Evolutionary conservation across 2,329 filamentous ascomycete genomes (phyloP).

Genomic region (Talaromyces sp.): DNA sequence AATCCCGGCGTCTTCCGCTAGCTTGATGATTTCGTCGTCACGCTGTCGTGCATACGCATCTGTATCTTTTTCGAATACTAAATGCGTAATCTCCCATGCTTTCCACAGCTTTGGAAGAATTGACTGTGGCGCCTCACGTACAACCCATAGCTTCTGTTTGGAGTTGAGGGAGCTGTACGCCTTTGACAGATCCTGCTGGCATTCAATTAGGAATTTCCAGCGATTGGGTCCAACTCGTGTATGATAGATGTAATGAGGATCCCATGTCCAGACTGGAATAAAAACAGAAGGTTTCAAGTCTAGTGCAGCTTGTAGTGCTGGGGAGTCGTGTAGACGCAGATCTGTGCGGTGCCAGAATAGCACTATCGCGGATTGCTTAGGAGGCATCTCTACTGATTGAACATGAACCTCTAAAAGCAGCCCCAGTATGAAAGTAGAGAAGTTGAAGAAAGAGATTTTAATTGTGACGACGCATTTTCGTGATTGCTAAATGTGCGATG

Average conservation of each 20-base stretch:
- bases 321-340: constrained; percentile 72
- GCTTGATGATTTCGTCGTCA: constrained; percentile 56
- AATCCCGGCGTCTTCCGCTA: constrained; percentile 64
- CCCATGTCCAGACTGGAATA: constrained; percentile 77
- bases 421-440: background rate
- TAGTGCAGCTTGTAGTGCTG: constrained; percentile 67
- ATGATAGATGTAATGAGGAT: constrained; percentile 74
- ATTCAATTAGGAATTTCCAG: constrained; percentile 74
- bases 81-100: constrained; percentile 68
- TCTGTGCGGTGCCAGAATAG: constrained; percentile 80
- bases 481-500: no score
- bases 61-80: constrained; percentile 76
- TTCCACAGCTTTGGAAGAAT: constrained; percentile 69
- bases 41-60: constrained; percentile 67
- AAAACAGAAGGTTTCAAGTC: constrained; percentile 65
- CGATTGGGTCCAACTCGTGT: constrained; percentile 68
- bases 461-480: background rate
- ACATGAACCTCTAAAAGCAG: background rate
- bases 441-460: background rate
- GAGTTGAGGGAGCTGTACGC: constrained; percentile 67
- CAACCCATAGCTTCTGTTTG: constrained; percentile 67
- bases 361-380: constrained; percentile 39
- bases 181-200: constrained; percentile 65
- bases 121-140: constrained; percentile 69
- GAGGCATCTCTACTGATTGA: background rate